Evolutionary conservation across 768 basidiomycete genomes (phyloP), one percentile per base, ranked within the genome.

Genomic region (Aureoboletus auriporus): DNA sequence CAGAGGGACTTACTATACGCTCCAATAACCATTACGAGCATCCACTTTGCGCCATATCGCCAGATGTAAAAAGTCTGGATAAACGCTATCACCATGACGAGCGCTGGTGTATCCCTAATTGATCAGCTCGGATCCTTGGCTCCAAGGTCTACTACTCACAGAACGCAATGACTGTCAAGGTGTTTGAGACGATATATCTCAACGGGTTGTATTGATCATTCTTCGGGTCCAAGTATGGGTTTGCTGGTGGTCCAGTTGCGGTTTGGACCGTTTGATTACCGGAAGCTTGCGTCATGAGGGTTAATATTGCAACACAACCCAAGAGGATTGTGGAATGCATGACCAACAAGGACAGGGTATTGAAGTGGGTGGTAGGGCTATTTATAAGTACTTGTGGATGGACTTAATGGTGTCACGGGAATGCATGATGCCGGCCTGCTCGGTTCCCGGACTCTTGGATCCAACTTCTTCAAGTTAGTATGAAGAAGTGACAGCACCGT

Each of bases 11-110:
- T 46, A 76, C 81, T 74, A 60, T 76, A 80, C 28, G 69, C 71
- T n/a, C 84, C 84, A 47, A 86, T 75, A 6, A 76, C 69, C 76
- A 85, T 79, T 14, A 72, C 62, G 29, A 80, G 57, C 83, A 86
- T 85, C 66, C 72, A 84, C 52, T 69, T 76, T 6, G 76, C 74
- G 4, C 80, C 75, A 45, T 70, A 75, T 47, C 66, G 71, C 56
- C 61, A 64, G 11, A 73, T 70, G 36, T 67, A 69, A 42, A 61
- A 69, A 6, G 75, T 69, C 56, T 82, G 79, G 3, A 63, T 43
- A 17, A 82, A 44, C 20, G 70, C 79, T 20, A 72, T 68, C 13
- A 62, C 8, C 8, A 78, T 46, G 5, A 78, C 56, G 14, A 52
- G 61, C 68, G 72, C 53, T 31, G 27, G 31, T 31, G 14, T 28